These are phyloP conservation scores for Cadophora gregata DNA, from an alignment of 2,329 filamentous ascomycete genomes.

Conservation along the genomic window DNA sequence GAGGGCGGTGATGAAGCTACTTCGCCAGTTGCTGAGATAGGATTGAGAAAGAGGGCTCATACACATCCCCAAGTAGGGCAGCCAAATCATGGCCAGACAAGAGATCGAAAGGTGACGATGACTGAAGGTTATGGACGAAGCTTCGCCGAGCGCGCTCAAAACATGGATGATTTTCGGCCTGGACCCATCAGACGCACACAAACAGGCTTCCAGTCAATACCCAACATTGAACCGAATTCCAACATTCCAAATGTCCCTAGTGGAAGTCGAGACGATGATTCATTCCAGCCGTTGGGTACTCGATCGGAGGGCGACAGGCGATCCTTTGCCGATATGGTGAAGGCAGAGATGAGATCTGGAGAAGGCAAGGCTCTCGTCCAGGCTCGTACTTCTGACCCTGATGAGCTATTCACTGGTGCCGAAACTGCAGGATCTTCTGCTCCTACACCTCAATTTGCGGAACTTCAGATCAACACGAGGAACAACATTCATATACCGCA, in stretches of 20 bases:
- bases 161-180: slow-evolving; percentile 52
- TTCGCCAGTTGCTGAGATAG: slow-evolving; percentile 73
- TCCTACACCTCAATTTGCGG: slow-evolving; percentile 32
- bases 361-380: slow-evolving; percentile 64
- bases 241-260: neutral
- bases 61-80: slow-evolving; percentile 37
- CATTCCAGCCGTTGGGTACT: neutral
- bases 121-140: slow-evolving; percentile 20
- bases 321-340: slow-evolving; percentile 49
- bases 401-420: slow-evolving; percentile 26
- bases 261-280: neutral
- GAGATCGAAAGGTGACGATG: slow-evolving; percentile 18
- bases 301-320: slow-evolving; percentile 19
- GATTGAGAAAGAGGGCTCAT: slow-evolving; percentile 54
- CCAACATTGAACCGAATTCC: slow-evolving; percentile 18
- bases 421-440: slow-evolving; percentile 20
- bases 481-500: slow-evolving; percentile 36
- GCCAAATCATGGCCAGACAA: slow-evolving; percentile 22
- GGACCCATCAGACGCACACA: slow-evolving; percentile 61
- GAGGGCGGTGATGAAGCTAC: slow-evolving; percentile 89
- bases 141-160: slow-evolving; percentile 21
- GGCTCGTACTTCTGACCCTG: slow-evolving; percentile 26
- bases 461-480: slow-evolving; percentile 39
- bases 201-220: slow-evolving; percentile 53
- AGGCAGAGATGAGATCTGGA: slow-evolving; percentile 64